phyloP scores from a whole-genome alignment of 2,329 filamentous ascomycete genomes.

The Truncatella angustata region DNA sequence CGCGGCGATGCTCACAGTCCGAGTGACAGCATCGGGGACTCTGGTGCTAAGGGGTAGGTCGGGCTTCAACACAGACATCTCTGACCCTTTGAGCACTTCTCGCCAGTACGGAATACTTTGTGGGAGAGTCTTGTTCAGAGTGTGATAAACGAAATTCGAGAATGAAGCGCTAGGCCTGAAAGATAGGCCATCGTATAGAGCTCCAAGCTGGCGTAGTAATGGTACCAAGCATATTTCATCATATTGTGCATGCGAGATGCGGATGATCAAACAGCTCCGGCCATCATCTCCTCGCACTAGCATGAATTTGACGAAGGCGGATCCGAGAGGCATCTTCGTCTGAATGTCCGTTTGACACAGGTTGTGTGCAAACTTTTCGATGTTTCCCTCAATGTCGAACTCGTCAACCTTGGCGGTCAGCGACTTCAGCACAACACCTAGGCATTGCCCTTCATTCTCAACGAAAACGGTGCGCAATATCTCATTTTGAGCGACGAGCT shows the following conservation, averaged over 20 bases:
- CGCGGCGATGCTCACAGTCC: conserved; percentile 43
- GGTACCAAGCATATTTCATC: conserved; percentile 65
- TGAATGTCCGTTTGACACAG: conserved; percentile 56
- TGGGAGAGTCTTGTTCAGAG: conserved; percentile 38
- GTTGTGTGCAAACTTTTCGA: conserved; percentile 51
- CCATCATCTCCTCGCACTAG: conserved; percentile 40
- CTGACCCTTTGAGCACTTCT: conserved; percentile 53
- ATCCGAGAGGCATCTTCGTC: conserved; percentile 54
- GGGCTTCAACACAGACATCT: conserved; percentile 44
- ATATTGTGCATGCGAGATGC: conserved; percentile 68
- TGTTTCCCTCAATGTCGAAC: conserved; percentile 48
- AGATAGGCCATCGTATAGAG: conserved; percentile 40
- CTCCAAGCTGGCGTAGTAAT: conserved; percentile 60
- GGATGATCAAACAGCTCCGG: conserved; percentile 49
- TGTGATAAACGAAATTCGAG: conserved; percentile 44
- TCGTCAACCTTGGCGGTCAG: conserved; percentile 50
- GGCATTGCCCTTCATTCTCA: conserved; percentile 45
- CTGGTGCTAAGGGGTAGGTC: conserved; percentile 33
- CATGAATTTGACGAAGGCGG: conserved; percentile 60
- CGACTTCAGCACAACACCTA: conserved; percentile 57
- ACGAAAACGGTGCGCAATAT: conserved; percentile 67
- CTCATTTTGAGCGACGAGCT: conserved; percentile 60
- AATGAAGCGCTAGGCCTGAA: conserved; percentile 37
- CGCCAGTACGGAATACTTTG: conserved; percentile 61
- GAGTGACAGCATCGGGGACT: conserved; percentile 40